A percentile compares a stretch with the other conserved stretches of the same genome.
Conservation (phyloP, 1,139 yeast genomes). For the Casaregolazyma lundiana region DNA sequence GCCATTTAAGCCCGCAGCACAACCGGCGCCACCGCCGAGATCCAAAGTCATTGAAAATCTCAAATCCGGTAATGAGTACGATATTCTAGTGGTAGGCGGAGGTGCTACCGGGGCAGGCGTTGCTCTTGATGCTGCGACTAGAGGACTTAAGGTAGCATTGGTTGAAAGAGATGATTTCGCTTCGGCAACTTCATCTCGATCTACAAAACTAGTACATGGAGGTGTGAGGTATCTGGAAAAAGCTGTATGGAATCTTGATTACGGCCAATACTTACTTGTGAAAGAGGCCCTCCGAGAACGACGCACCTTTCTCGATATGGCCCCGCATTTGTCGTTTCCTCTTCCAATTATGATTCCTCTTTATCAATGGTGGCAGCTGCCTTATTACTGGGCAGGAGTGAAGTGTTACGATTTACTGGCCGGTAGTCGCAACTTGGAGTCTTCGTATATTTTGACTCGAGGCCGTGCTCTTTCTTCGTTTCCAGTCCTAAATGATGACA, state of each 20-base stretch:
- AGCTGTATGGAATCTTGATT: conserved; percentile 81
- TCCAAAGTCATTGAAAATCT: conserved; percentile 1
- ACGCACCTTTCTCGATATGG: conserved; percentile 82
- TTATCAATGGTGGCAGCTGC: conserved; percentile 93
- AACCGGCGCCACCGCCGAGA: conserved; percentile 3
- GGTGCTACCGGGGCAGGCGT: conserved; percentile 96
- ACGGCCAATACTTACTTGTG: conserved; percentile 86
- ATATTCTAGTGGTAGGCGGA: conserved; percentile 83
- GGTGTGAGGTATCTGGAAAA: conserved; percentile 95
- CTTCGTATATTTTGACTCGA: conserved; percentile 69
- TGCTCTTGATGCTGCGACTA: conserved; percentile 85
- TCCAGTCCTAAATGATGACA: conserved; percentile 79
- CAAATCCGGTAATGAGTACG: conserved; percentile 45
- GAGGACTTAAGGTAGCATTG: conserved; percentile 86
- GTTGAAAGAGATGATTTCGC: conserved; percentile 88
- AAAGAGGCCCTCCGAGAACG: conserved; percentile 93
- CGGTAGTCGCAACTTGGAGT: conserved; percentile 78
- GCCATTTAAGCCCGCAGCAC: conserved; percentile 6
- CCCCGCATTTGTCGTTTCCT: conserved; percentile 85
- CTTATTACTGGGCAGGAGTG: conserved; percentile 89
- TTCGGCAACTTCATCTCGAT: conserved; percentile 86
- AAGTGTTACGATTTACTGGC: conserved; percentile 92
- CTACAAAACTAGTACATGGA: conserved; percentile 98
- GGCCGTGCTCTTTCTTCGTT: conserved; percentile 68
- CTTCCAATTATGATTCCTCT: conserved; percentile 94